A percentile compares a stretch with the other conserved stretches of the same genome.
Evolutionary conservation across 2,329 filamentous ascomycete genomes (phyloP).

Genomic region (Alternaria metachromatica): DNA sequence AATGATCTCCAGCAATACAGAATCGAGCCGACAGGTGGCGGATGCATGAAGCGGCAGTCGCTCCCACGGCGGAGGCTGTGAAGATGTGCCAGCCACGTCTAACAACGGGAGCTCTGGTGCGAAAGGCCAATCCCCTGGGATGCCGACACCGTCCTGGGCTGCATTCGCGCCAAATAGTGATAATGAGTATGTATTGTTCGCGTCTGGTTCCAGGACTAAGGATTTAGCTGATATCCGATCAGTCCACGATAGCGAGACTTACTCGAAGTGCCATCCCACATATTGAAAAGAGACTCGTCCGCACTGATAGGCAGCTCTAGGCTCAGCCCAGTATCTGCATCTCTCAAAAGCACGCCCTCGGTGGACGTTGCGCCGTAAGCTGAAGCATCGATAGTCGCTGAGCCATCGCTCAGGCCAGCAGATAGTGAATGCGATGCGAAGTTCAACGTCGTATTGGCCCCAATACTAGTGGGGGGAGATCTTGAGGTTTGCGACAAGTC

Average conservation of each 20-base stretch:
- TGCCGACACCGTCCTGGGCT: background rate
- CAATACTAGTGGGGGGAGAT: background rate
- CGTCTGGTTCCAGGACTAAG: background rate
- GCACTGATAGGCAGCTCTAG: conserved; percentile 3
- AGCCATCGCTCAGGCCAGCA: background rate
- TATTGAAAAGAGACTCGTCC: conserved; percentile 4
- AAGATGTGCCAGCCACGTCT: background rate
- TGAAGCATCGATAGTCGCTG: background rate
- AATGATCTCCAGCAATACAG: conserved; percentile 3
- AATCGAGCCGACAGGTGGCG: conserved; percentile 11
- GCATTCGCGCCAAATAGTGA: background rate
- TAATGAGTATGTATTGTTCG: background rate
- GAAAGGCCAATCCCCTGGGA: background rate
- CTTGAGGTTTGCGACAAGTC: background rate
- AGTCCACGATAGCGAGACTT: background rate
- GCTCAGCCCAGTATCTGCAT: conserved; percentile 6
- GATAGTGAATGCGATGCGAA: background rate
- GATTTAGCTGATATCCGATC: background rate
- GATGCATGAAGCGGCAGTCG: conserved; percentile 9
- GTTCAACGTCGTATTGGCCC: background rate
- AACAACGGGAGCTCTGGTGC: background rate
- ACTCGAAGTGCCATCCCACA: conserved; percentile 5
- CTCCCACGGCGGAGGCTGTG: conserved; percentile 5
- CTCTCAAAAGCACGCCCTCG: background rate
- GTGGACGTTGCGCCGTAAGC: background rate